These are phyloP conservation scores for Collybia sordida DNA, from an alignment of 768 basidiomycete species.

Conservation along the genomic window DNA sequence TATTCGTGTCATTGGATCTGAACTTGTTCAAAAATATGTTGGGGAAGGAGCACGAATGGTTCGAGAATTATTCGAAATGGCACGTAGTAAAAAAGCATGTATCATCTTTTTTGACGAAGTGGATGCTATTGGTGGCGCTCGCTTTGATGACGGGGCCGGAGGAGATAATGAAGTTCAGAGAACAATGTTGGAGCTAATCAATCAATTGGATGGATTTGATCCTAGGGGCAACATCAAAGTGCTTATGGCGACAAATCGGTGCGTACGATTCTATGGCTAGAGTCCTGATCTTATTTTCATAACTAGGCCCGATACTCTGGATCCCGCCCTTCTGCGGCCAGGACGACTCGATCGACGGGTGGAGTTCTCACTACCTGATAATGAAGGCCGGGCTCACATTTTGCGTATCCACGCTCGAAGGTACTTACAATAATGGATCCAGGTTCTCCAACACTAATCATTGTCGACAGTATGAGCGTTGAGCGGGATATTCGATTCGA, in stretches of 20 bases:
- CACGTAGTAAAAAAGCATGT: constrained; percentile 96
- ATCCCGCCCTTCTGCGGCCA: constrained; percentile 93
- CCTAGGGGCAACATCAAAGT: constrained; percentile 99
- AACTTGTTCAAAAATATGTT: constrained; percentile 99
- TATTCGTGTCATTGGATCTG: constrained; percentile 98
- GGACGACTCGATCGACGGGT: constrained; percentile 97
- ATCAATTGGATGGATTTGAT: constrained; percentile 98
- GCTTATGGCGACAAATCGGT: constrained; percentile 98
- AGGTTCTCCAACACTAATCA: not conserved
- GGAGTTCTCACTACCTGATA: constrained; percentile 93
- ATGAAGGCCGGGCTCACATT: constrained; percentile 95
- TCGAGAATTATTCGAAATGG: constrained; percentile 98
- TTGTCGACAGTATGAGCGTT: constrained; percentile 79
- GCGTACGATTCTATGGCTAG: constrained; percentile 18
- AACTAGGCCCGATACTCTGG: constrained; percentile 90
- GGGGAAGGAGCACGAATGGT: constrained; percentile 99
- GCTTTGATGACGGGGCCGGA: constrained; percentile 97
- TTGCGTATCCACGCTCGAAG: constrained; percentile 95
- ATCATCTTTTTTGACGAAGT: constrained; percentile 99
- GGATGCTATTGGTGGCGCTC: constrained; percentile 96
- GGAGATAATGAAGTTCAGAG: constrained; percentile 99
- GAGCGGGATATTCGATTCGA: constrained; percentile 98
- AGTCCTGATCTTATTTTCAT: constrained; percentile 5
- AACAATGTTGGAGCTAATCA: constrained; percentile 99
- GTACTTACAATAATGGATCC: constrained; percentile 31